Conservation (phyloP, 352 stramenopile genomes). For the Phytophthora capsici region DNA sequence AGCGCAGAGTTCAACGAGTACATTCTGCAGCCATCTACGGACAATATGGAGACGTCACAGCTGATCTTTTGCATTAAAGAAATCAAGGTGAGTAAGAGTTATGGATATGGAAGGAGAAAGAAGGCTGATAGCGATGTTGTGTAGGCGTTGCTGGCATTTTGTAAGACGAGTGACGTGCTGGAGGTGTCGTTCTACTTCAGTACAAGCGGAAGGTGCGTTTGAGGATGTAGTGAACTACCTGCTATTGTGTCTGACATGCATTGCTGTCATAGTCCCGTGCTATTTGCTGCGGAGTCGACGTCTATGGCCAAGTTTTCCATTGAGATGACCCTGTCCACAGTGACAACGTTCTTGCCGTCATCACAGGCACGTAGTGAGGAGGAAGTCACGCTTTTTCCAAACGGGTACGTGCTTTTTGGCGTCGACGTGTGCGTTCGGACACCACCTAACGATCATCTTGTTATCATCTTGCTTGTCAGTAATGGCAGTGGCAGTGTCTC, state of each 20-base stretch:
- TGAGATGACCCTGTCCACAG: conserved; percentile 84
- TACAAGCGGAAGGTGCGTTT: conserved; percentile 58
- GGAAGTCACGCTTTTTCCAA: conserved; percentile 37
- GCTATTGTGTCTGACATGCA: conserved; percentile 9
- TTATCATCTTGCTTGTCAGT: not conserved
- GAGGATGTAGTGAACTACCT: not conserved
- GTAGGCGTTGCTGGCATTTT: conserved; percentile 71
- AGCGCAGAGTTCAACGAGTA: conserved; percentile 82
- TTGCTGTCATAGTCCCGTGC: conserved; percentile 55
- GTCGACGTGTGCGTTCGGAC: not conserved
- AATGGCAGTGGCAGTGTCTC: conserved; percentile 12
- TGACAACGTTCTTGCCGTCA: conserved; percentile 78
- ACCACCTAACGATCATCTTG: conserved; percentile 2
- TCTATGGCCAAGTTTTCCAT: conserved; percentile 72
- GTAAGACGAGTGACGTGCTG: conserved; percentile 77
- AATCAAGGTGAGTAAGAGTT: conserved; percentile 48
- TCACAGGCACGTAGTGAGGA: conserved; percentile 63
- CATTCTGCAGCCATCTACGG: conserved; percentile 45
- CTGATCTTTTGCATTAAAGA: conserved; percentile 88
- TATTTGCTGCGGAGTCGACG: conserved; percentile 78
- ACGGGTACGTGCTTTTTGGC: conserved; percentile 15
- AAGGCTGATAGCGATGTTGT: conserved; percentile 11
- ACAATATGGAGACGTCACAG: conserved; percentile 61
- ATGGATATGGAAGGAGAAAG: not conserved
- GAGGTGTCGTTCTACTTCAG: conserved; percentile 82